Conservation (phyloP, 495 filamentous ascomycete genomes). For the Amniculicola lignicola region DNA sequence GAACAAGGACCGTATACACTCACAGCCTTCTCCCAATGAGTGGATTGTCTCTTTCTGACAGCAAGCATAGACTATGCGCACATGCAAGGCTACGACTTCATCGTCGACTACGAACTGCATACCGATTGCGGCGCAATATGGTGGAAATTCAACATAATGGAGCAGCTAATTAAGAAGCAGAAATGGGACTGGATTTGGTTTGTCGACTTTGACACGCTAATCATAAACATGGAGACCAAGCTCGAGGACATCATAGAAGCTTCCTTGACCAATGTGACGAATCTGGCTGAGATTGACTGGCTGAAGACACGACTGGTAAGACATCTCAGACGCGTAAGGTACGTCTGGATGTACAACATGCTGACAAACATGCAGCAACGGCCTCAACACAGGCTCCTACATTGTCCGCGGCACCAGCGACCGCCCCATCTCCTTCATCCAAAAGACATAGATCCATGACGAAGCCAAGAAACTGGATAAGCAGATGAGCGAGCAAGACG, state of each 20-base stretch:
- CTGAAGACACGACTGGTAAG: conserved; percentile 32
- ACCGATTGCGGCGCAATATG: conserved; percentile 19
- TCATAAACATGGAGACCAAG: conserved; percentile 27
- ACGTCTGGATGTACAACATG: not conserved
- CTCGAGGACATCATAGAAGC: conserved; percentile 34
- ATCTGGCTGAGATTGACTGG: conserved; percentile 27
- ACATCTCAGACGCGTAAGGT: not conserved
- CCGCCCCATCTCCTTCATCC: conserved; percentile 32
- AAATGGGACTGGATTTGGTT: conserved; percentile 42
- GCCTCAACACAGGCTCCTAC: conserved; percentile 39
- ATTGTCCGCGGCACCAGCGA: conserved; percentile 32
- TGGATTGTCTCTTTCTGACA: not conserved
- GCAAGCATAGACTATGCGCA: conserved; percentile 25
- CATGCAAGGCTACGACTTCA: conserved; percentile 32
- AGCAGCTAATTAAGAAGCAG: conserved; percentile 28
- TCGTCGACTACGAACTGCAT: conserved; percentile 36
- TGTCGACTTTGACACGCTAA: conserved; percentile 31
- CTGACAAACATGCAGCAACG: conserved; percentile 32
- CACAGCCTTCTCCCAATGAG: not conserved
- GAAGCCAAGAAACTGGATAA: conserved; percentile 5
- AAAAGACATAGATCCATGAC: conserved; percentile 16
- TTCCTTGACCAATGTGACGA: conserved; percentile 20
- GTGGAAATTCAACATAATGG: conserved; percentile 37
- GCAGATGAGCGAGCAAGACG: conserved; percentile 36
- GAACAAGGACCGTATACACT: conserved; percentile 30